Base-by-base conservation (phyloP, 192 early-diverging fungal genomes). In the Funneliformis geosporum region DNA sequence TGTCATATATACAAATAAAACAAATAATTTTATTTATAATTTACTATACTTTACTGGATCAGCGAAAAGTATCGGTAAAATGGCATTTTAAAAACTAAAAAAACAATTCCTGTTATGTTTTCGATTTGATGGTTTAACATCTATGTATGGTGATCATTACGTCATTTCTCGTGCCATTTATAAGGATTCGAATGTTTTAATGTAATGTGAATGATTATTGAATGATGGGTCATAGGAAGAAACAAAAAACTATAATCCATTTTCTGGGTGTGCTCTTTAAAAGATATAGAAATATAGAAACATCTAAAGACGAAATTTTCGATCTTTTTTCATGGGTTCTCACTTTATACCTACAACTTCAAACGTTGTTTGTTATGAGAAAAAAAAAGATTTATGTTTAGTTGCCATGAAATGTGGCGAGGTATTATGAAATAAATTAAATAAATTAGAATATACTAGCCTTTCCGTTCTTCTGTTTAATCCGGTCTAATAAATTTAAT, bases 381-480 rank as follows among this genome's bases (percentile, higher is more conserved):
- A 46, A 27, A 44, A 76, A 38, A 42, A 33, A 14, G 83, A 61
- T 10, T 40, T 84, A 28, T 46, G 86, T 12, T 50, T 84, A 21
- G 60, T 89, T 68, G 87, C 84, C 40, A 79, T 89, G 72, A 81
- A 84, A 61, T 60, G 77, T 27, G 82, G 79, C 16, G 85, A 89
- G 82, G 88, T 89, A 78, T 69, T 59, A 60, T 39, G 4, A 55
- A 55, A 21, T 55, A 55, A 18, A 18, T 5, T 55, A 55, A 55
- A 5, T 55, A 55, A 18, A 4, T 21, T 21, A 55, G 4, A 11
- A 16, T 16, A 21, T 0, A 55, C 12, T 55, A 55, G 47, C 0
- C 7, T 47, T 72, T 14, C 12, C 16, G 33, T 33, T 33, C 33
- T 2, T 33, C 33, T 33, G 33, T 42, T 67, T 71, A 65, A 18